Percentiles rank a stretch among this genome's conserved stretches.
These are phyloP conservation scores for Trichomonascus vanleenenianus DNA, from an alignment of 805 yeast species.

Conservation along the genomic window DNA sequence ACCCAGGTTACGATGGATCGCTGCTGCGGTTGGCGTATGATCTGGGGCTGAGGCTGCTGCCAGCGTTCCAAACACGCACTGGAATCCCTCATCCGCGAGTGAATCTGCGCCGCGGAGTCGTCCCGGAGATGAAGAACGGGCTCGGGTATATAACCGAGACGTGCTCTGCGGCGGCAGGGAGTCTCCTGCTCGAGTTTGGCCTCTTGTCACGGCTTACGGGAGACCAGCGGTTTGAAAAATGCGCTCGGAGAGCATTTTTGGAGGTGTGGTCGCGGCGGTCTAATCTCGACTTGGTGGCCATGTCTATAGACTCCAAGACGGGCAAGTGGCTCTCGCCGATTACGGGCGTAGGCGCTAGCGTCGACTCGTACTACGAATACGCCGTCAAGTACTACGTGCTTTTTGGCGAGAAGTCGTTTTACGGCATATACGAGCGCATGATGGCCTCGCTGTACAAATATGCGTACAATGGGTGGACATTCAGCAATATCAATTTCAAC, in stretches of 20 bases:
- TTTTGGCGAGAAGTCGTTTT: slow-evolving; percentile 51
- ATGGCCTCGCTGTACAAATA: slow-evolving; percentile 52
- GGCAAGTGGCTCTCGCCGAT: slow-evolving; percentile 50
- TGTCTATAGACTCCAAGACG: slow-evolving; percentile 58
- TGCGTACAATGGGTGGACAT: slow-evolving; percentile 42
- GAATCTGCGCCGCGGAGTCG: slow-evolving; percentile 51
- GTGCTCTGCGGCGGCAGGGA: slow-evolving; percentile 82
- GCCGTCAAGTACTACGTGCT: slow-evolving; percentile 70
- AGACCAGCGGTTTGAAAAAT: slow-evolving; percentile 59
- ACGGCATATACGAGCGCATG: slow-evolving; percentile 44
- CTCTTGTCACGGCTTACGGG: slow-evolving; percentile 67
- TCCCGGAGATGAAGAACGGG: slow-evolving; percentile 9
- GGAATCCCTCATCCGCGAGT: slow-evolving; percentile 77
- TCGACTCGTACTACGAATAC: slow-evolving; percentile 87
- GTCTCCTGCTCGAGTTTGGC: slow-evolving; percentile 75
- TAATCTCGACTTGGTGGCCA: slow-evolving; percentile 59
- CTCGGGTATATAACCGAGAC: slow-evolving; percentile 42
- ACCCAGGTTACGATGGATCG: slow-evolving; percentile 56
- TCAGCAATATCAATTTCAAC: slow-evolving; percentile 46
- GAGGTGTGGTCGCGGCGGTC: slow-evolving; percentile 65
- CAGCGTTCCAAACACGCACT: slow-evolving; percentile 57
- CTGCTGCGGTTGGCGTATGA: slow-evolving; percentile 66
- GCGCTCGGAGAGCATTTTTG: slow-evolving; percentile 55
- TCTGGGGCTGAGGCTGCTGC: slow-evolving; percentile 60
- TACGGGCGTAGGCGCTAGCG: slow-evolving; percentile 84